phyloP scores from a whole-genome alignment of 305 asterid species.

The Coffea humblotiana region DNA sequence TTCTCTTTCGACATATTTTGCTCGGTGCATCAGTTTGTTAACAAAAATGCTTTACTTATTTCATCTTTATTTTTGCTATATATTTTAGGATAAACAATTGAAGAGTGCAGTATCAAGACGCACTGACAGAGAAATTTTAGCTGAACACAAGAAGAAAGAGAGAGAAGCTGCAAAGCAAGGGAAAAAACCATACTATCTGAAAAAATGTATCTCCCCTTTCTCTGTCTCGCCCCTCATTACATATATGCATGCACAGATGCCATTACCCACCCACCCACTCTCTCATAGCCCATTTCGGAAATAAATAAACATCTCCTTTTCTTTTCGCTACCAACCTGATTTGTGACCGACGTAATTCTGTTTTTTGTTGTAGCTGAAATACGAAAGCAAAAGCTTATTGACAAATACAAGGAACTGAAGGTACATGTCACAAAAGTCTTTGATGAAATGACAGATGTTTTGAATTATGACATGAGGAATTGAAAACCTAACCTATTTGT shows the following conservation, averaged over 20 bases:
- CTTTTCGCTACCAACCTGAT: neutral
- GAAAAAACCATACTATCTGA: slow-evolving; percentile 82
- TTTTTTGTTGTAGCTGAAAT: slow-evolving; percentile 66
- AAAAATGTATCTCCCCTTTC: slow-evolving; percentile 46
- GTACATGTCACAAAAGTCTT: slow-evolving; percentile 24
- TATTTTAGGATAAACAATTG: slow-evolving; percentile 64
- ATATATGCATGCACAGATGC: neutral
- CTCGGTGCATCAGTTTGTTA: neutral
- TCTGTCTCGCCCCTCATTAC: slow-evolving; percentile 1
- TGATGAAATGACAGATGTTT: neutral
- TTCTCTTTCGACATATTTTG: neutral
- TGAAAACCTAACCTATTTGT: neutral
- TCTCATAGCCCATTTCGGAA: neutral
- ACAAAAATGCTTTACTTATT: neutral
- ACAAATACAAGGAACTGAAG: slow-evolving; percentile 85
- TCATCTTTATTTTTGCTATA: slow-evolving; percentile 12
- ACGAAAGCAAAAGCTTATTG: slow-evolving; percentile 63
- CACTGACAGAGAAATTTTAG: slow-evolving; percentile 63
- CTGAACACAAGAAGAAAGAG: slow-evolving; percentile 93
- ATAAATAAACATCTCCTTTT: neutral
- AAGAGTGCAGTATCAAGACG: slow-evolving; percentile 61
- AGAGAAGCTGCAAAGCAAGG: slow-evolving; percentile 94
- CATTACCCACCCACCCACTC: neutral
- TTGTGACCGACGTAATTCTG: neutral
- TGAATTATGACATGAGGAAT: neutral